A percentile compares a stretch with the other conserved stretches of the same genome.
These are phyloP conservation scores for Parachaetomium inaequale DNA, from an alignment of 495 filamentous ascomycete species.

Conservation along the genomic window DNA sequence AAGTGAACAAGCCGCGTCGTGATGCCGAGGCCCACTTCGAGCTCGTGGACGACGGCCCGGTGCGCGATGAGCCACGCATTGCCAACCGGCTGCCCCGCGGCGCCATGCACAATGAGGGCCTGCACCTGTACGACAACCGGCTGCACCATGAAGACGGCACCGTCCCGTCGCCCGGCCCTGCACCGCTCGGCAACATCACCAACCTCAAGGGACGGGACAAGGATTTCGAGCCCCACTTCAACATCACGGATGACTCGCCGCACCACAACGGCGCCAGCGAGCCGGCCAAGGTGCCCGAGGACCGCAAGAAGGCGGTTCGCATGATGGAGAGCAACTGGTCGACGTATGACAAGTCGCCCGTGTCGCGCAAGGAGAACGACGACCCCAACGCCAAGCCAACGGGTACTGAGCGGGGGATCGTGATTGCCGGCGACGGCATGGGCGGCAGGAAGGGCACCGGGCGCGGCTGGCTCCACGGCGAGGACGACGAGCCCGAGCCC, in stretches of 20 bases:
- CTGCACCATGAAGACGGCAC: conserved; percentile 57
- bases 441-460: conserved; percentile 61
- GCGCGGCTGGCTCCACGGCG: conserved; percentile 58
- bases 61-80: conserved; percentile 52
- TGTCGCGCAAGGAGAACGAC: conserved; percentile 45
- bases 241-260: conserved; percentile 62
- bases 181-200: conserved; percentile 56
- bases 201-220: conserved; percentile 65
- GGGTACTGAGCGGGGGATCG: conserved; percentile 46
- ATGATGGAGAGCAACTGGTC: conserved; percentile 68
- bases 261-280: conserved; percentile 18
- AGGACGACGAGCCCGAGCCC: conserved; percentile 35
- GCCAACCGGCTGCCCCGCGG: conserved; percentile 42
- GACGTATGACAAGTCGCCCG: conserved; percentile 59
- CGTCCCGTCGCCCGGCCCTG: conserved; percentile 28
- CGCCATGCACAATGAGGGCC: conserved; percentile 54
- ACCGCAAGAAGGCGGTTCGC: conserved; percentile 58
- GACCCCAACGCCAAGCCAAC: conserved; percentile 31
- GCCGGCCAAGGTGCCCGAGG: conserved; percentile 38
- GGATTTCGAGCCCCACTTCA: conserved; percentile 71
- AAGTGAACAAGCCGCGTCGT: conserved; percentile 63
- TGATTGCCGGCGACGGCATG: conserved; percentile 68
- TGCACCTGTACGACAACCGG: conserved; percentile 74
- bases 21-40: conserved; percentile 77
- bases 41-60: conserved; percentile 29